Conservation (phyloP, 352 stramenopile species). For the Phytophthora capsici region DNA sequence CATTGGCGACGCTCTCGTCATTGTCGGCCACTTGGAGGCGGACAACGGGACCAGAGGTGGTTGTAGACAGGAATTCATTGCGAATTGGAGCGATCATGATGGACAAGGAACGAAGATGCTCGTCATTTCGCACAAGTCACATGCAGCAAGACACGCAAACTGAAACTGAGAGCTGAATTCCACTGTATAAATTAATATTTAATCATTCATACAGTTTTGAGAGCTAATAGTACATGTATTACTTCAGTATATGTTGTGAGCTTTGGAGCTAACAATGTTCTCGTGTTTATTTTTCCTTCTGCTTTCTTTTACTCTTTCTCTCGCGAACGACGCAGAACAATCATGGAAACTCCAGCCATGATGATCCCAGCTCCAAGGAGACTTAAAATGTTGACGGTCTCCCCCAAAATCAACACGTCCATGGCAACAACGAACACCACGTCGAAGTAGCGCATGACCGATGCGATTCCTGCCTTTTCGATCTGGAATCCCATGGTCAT, state of each 20-base stretch:
- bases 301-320: conserved; percentile 19
- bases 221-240: too few relatives aligned
- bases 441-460: conserved; percentile 51
- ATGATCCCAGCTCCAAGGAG: conserved; percentile 45
- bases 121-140: conserved; percentile 4
- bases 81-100: conserved; percentile 25
- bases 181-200: not conserved
- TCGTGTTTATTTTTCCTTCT: not conserved
- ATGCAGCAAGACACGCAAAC: conserved; percentile 5
- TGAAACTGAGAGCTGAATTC: conserved; percentile 3
- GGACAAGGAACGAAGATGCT: conserved; percentile 1
- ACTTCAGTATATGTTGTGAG: too few relatives aligned
- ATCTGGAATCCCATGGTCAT: conserved; percentile 49
- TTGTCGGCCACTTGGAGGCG: conserved; percentile 21
- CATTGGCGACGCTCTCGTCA: conserved; percentile 1
- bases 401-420: conserved; percentile 39
- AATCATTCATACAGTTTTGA: too few relatives aligned
- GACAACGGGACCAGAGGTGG: conserved; percentile 1
- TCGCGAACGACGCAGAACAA: conserved; percentile 33
- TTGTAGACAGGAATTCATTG: conserved; percentile 7
- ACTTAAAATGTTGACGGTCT: conserved; percentile 31
- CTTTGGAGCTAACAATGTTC: too few relatives aligned
- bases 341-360: conserved; percentile 35
- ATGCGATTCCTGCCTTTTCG: conserved; percentile 47
- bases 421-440: conserved; percentile 51